Evolutionary conservation across 2,329 filamentous ascomycete genomes (phyloP), one percentile per base, ranked within the genome.

Genomic region (Microcyclospora pomicola): DNA sequence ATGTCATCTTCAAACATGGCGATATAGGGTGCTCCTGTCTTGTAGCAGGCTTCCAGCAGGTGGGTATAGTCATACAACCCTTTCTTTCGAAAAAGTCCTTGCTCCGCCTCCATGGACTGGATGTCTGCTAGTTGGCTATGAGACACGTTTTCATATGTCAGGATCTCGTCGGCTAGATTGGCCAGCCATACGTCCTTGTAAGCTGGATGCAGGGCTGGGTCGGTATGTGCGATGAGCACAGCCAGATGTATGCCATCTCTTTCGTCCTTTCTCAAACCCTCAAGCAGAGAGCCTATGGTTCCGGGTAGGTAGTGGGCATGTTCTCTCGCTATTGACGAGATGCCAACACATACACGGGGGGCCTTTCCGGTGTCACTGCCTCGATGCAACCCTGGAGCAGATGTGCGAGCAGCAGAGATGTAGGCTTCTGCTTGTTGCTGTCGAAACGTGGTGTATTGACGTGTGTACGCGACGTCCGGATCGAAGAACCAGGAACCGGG

Each of bases 1-100:
- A 62, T 55, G 43, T 69, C 66, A 43, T 69, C 66, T 44, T 69
- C 66, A 4, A 69, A 46, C 28, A 69, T 62, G 4, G 58, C 50
- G 29, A 63, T 56, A 42, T 66, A 66, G 2, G 59, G 56, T 6
- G 64, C 54, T 14, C 54, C 53, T 4, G 53, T 52, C 27, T 51
- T 49, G 15, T 55, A 43, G 46, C 66, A 68, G 7, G 55, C 54
- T 35, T 60, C 55, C 19, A 68, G 44, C 15, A 68, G 44, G 33
- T 63, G 62, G 7, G 48, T 54, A 42, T 67, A 67, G 43, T 69
- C 66, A 39, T 61, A 62, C 5, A 67, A 44, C 2, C 50, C 59
- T 39, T 68, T 68, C n/a, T 30, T n/a, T n/a, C n/a, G 9, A n/a
- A 9, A n/a, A n/a, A 9, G 32, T 66, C 59, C 2, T 52, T 16